Evolutionary conservation across 176 grass and related monocot genomes (phyloP).

Genomic region (Aegilops umbellulata): DNA sequence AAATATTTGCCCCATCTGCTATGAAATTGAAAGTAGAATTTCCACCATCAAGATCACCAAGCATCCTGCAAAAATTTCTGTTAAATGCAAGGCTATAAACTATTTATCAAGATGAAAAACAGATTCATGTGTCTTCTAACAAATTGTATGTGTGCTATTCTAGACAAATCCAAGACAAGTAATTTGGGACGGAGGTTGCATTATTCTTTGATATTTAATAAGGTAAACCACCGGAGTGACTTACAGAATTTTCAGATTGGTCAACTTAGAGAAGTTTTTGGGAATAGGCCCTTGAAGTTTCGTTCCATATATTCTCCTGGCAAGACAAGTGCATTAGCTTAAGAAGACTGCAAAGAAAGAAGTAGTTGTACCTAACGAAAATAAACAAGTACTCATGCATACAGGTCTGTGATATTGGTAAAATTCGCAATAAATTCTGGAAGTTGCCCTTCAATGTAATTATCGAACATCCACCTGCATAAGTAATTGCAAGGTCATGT

Average conservation of each 20-base stretch:
- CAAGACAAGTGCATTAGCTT: slow-evolving; percentile 8
- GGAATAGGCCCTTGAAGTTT: slow-evolving; percentile 60
- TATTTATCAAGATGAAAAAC: too few relatives aligned
- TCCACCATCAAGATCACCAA: slow-evolving; percentile 43
- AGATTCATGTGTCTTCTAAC: too few relatives aligned
- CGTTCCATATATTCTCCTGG: slow-evolving; percentile 55
- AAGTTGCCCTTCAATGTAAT: slow-evolving; percentile 38
- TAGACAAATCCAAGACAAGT: too few relatives aligned
- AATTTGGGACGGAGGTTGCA: too few relatives aligned
- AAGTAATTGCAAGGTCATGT: neutral
- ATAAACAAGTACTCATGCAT: slow-evolving; percentile 14
- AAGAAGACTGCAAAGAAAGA: neutral
- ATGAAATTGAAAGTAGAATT: slow-evolving; percentile 33
- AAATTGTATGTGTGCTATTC: too few relatives aligned
- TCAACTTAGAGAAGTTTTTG: slow-evolving; percentile 29
- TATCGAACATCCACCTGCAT: slow-evolving; percentile 70
- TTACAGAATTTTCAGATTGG: slow-evolving; percentile 59
- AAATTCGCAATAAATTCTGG: slow-evolving; percentile 47
- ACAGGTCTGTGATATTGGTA: slow-evolving; percentile 50
- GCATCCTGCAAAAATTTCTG: slow-evolving; percentile 31
- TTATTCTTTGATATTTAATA: too few relatives aligned
- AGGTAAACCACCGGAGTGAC: neutral
- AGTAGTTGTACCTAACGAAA: neutral
- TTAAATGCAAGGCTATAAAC: neutral
- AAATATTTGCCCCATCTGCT: slow-evolving; percentile 32